phyloP scores from a whole-genome alignment of 768 basidiomycete genomes.

The Tricholoma bakamatsutake region DNA sequence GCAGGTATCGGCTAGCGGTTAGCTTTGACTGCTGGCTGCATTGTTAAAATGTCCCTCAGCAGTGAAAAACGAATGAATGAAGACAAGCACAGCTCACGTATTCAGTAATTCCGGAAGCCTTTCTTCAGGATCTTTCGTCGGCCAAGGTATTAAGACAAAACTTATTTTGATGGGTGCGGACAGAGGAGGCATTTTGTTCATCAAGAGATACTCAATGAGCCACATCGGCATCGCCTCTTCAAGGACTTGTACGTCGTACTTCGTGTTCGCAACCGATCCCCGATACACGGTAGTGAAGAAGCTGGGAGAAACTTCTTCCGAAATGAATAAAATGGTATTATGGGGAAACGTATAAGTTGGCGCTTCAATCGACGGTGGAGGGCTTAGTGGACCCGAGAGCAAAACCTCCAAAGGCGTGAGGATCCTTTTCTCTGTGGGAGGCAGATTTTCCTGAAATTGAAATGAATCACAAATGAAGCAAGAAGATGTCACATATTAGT shows the following conservation, averaged over 20 bases:
- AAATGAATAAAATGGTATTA: constrained; percentile 64
- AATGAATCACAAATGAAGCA: background rate
- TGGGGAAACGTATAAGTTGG: constrained; percentile 59
- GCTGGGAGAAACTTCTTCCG: constrained; percentile 72
- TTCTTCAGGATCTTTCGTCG: constrained; percentile 49
- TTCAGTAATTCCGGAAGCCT: constrained; percentile 78
- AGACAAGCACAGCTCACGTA: constrained; percentile 45
- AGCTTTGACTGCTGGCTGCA: constrained; percentile 72
- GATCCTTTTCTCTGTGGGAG: constrained; percentile 17
- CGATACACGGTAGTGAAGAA: constrained; percentile 83
- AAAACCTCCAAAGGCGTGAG: constrained; percentile 52
- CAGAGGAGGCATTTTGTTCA: constrained; percentile 49
- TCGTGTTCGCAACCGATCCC: constrained; percentile 53
- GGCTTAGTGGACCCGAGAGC: constrained; percentile 49
- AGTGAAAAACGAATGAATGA: background rate
- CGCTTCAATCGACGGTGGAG: constrained; percentile 67
- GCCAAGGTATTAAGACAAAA: constrained; percentile 83
- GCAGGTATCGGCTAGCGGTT: constrained; percentile 80
- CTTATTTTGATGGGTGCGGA: constrained; percentile 70
- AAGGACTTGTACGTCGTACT: constrained; percentile 37
- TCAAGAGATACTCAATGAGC: constrained; percentile 82
- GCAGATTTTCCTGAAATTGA: constrained; percentile 11
- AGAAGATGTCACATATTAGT: background rate
- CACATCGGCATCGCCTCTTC: constrained; percentile 83
- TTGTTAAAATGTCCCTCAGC: constrained; percentile 1